phyloP scores from a whole-genome alignment of 164 flowering plant species.

The Nymphaea thermarum region DNA sequence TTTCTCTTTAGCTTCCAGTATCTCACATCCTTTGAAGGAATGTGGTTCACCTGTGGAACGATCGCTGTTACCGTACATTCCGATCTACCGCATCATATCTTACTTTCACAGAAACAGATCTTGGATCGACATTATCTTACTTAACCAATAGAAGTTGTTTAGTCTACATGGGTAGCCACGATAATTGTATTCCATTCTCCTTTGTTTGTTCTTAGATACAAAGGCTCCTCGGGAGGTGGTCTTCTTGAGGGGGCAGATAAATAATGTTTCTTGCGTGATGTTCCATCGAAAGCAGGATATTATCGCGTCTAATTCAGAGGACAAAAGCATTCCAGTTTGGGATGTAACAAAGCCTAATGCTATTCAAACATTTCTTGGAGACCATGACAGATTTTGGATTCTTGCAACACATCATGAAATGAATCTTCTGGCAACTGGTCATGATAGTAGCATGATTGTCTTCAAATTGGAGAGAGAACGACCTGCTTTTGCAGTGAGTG shows the following conservation, averaged over 20 bases:
- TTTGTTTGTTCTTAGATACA: conserved; percentile 23
- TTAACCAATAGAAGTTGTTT: too few relatives aligned
- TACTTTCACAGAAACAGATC: too few relatives aligned
- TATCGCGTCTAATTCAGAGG: conserved; percentile 44
- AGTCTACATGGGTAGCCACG: too few relatives aligned
- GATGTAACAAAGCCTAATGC: conserved; percentile 38
- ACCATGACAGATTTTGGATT: conserved; percentile 45
- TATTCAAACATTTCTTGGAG: conserved; percentile 33
- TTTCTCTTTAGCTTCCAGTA: too few relatives aligned
- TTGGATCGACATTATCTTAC: too few relatives aligned
- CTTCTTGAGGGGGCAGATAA: conserved; percentile 47
- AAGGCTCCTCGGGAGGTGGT: conserved; percentile 46
- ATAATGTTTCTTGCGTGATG: conserved; percentile 43
- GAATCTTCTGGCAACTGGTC: conserved; percentile 49
- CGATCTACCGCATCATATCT: too few relatives aligned
- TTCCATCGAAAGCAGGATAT: conserved; percentile 45
- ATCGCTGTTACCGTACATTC: too few relatives aligned
- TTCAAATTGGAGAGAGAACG: conserved; percentile 48
- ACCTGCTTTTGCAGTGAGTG: conserved; percentile 39
- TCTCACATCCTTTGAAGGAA: too few relatives aligned
- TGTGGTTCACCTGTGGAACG: too few relatives aligned
- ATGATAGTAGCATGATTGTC: conserved; percentile 48
- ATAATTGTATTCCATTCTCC: too few relatives aligned
- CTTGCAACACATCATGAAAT: conserved; percentile 41
- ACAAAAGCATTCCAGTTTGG: conserved; percentile 48